Base-by-base conservation (phyloP, 148 eudicot genomes). In the Rhododendron williamsianum region DNA sequence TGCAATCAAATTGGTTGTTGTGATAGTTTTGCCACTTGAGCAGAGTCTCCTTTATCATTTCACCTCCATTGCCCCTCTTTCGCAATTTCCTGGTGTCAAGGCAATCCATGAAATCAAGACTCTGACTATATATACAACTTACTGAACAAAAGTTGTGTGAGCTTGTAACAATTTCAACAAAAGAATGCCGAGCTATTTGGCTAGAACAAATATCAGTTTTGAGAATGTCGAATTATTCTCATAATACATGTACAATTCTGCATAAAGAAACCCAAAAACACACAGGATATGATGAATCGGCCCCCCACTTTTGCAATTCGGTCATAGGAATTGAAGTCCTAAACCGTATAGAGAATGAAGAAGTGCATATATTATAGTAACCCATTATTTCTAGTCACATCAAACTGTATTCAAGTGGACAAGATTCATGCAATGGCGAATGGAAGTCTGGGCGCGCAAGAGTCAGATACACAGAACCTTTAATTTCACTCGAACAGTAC, bases 21-120 rank as follows among this genome's bases (percentile, higher is more conserved):
- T 90, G 81, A 16, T 69, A 69, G 74, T 91, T 93, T 81, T 87
- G 87, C 98, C 98, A 94, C 84, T 88, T 90, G 0, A 94, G 95
- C 46, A 95, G 86, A 12, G 92, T 93, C 69, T 92, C 93, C 19
- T 71, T 83, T 11, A 85, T 52, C 0, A 78, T 23, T 69, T 85
- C 87, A 23, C 49, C 6, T 4, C 33, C 45, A 27, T 73, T 48
- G 9, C 79, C 78, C 46, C 87, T 51, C 73, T 38, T 67, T 9
- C 76, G 82, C 36, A 3, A 13, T 56, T 80, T 80, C n/a, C 83
- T 85, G 79, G 3, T 35, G 9, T 23, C 41, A 35, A 49, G 69
- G 9, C 27, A 33, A 67, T 6, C 76, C 69, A 80, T 85, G 43
- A 30, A 6, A 35, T 56, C 5, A 43, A 45, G 1, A 43, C 13